A percentile compares a stretch with the other conserved stretches of the same genome.
Conservation (phyloP, 208 protist species). For the Trypanosoma brucei region DNA sequence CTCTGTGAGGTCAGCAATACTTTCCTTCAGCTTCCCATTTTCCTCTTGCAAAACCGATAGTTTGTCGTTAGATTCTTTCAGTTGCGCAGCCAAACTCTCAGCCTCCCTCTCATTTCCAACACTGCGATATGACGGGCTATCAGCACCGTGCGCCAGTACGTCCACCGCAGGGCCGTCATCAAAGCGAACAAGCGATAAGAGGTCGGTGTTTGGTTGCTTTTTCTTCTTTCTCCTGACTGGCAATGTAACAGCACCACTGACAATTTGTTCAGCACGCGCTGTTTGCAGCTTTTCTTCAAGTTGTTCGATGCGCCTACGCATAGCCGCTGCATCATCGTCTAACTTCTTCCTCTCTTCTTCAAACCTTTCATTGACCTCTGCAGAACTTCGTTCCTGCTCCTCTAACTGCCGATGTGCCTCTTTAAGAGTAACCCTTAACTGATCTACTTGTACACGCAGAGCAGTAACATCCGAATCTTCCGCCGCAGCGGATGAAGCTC, state of each 20-base stretch:
- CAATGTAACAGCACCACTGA: conserved; percentile 19
- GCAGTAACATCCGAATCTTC: background rate
- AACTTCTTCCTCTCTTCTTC: conserved; percentile 14
- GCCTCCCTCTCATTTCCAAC: background rate
- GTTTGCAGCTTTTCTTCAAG: conserved; percentile 36
- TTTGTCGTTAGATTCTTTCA: conserved; percentile 27
- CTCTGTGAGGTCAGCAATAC: conserved; percentile 35
- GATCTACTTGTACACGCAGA: conserved; percentile 11
- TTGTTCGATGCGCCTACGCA: conserved; percentile 39
- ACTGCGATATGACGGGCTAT: background rate
- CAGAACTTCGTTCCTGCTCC: conserved; percentile 6
- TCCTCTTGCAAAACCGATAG: conserved; percentile 37
- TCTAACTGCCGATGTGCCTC: conserved; percentile 20
- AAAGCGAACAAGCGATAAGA: conserved; percentile 13
- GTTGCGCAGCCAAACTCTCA: background rate
- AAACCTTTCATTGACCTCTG: conserved; percentile 14
- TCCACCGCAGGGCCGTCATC: conserved; percentile 15
- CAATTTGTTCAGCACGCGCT: conserved; percentile 37
- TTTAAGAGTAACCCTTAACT: conserved; percentile 17
- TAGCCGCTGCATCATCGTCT: conserved; percentile 26
- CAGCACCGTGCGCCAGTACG: conserved; percentile 7
- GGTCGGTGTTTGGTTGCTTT: conserved; percentile 10
- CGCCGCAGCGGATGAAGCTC: background rate
- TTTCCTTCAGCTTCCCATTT: conserved; percentile 52
- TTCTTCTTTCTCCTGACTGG: conserved; percentile 14